Evolutionary conservation across 2,329 filamentous ascomycete genomes (phyloP).

Genomic region (Aspergillus arachidicola): DNA sequence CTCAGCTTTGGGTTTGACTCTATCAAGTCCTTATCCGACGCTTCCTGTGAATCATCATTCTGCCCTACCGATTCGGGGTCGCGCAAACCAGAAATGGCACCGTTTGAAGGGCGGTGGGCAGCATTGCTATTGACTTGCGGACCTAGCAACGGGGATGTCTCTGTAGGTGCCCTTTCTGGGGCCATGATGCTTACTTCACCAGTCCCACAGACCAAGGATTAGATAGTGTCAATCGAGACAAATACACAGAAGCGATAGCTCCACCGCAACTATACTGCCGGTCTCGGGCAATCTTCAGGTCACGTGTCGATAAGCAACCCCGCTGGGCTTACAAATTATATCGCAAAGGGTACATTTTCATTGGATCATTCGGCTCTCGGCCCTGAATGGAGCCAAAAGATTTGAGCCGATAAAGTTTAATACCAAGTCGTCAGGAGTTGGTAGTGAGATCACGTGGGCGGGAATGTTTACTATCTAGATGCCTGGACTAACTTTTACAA

Average conservation of each 20-base stretch:
- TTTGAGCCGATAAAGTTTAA: not conserved
- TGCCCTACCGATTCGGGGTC: slow-evolving; percentile 25
- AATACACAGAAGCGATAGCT: not conserved
- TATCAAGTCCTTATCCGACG: slow-evolving; percentile 38
- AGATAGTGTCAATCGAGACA: not conserved
- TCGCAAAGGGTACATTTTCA: not conserved
- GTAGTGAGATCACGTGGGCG: not conserved
- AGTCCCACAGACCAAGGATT: slow-evolving; percentile 7
- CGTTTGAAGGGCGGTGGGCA: slow-evolving; percentile 22
- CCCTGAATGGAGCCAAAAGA: not conserved
- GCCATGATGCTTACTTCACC: slow-evolving; percentile 24
- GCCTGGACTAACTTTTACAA: no score
- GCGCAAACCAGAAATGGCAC: slow-evolving; percentile 23
- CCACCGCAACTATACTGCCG: not conserved
- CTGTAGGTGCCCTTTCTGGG: slow-evolving; percentile 29
- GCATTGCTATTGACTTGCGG: slow-evolving; percentile 29
- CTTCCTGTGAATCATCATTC: slow-evolving; percentile 13
- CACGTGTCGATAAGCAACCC: slow-evolving; percentile 26
- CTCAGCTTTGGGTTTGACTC: slow-evolving; percentile 55
- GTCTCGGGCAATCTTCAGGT: not conserved
- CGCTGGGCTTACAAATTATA: slow-evolving; percentile 9
- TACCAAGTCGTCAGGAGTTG: not conserved
- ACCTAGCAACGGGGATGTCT: slow-evolving; percentile 51
- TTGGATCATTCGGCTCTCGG: not conserved
- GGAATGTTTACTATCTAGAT: not conserved